A percentile compares a stretch with the other conserved stretches of the same genome.
phyloP scores from a whole-genome alignment of 2,329 filamentous ascomycete genomes.

The Neopestalotiopsis sp. region DNA sequence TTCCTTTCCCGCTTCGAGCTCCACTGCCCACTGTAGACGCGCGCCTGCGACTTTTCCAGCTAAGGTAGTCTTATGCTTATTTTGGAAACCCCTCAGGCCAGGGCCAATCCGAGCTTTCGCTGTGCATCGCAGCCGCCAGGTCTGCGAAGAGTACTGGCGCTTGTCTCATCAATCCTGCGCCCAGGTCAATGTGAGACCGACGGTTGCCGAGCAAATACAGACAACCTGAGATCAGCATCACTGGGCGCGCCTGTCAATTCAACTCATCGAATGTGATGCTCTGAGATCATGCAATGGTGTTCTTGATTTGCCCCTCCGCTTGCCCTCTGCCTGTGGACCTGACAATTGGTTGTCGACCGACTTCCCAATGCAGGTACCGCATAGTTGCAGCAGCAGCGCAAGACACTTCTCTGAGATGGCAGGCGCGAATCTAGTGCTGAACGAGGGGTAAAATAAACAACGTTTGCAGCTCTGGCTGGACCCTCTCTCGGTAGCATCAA shows the following conservation, averaged over 20 bases:
- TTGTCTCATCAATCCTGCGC: background rate
- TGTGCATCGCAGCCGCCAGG: background rate
- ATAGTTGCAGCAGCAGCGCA: background rate
- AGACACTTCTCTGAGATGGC: background rate
- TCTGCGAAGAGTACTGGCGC: background rate
- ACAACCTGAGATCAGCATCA: too few species aligned
- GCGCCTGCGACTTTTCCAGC: slow-evolving; percentile 27
- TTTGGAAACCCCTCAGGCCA: slow-evolving; percentile 11
- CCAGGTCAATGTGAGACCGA: background rate
- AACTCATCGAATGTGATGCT: too few species aligned
- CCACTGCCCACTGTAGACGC: slow-evolving; percentile 27
- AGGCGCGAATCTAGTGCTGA: too few species aligned
- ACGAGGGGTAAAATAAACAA: too few species aligned
- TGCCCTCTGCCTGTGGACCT: background rate
- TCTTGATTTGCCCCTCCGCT: too few species aligned
- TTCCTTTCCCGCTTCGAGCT: background rate
- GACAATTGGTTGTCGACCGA: background rate
- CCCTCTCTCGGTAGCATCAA: too few species aligned
- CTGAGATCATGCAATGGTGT: too few species aligned
- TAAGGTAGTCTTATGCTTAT: slow-evolving; percentile 9
- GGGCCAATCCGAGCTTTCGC: slow-evolving; percentile 19
- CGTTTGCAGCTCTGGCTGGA: too few species aligned
- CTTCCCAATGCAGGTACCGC: slow-evolving; percentile 1
- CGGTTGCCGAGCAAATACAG: background rate
- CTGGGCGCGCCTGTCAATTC: too few species aligned